Evolutionary conservation across 1,139 yeast genomes (phyloP), one percentile per base, ranked within the genome.

Genomic region (Sugiyamaella xylanicola): DNA sequence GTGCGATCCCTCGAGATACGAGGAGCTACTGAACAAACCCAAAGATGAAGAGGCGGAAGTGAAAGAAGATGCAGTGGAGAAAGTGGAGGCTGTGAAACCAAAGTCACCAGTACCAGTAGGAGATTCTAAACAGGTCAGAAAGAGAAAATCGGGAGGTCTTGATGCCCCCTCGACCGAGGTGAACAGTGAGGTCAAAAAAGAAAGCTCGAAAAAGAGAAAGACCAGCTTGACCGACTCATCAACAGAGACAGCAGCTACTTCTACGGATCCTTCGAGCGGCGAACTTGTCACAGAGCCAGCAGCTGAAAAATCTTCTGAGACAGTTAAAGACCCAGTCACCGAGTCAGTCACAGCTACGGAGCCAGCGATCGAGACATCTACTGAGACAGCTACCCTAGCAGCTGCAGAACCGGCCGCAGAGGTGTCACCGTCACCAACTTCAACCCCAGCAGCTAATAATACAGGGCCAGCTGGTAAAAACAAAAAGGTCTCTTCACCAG

Each of bases 1-100:
- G 29, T 84, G 89, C 66, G 76, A 42, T 42, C 53, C 53, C 1
- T 22, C 39, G 9, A 19, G 55, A n/a, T 46, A 22, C 25, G 49
- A 16, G 9, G 52, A 48, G 16, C 16, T 48, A 25, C 13, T 22
- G 19, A 36, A 45, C 11, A 49, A 52, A 17, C 37, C 29, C 16
- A 37, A 50, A 29, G 29, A 52, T 39, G 47, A 40, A 32, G 53
- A 49, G 27, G 53, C 35, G 15, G 57, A 48, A 15, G 43, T 43
- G 39, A 51, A 29, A 29, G 42, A 32, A 17, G 16, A 36, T 20
- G 32, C 17, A 27, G 22, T 17, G n/a, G 29, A 15, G 32, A 17
- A 39, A 17, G 8, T 7, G 13, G 22, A 48, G 39, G 39, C 45
- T 29, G 16, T n/a, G 41, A 17, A 52, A 29, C 47, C 11, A 5